Base-by-base conservation (phyloP, 306 rosid species). In the Vachellia collinsii region DNA sequence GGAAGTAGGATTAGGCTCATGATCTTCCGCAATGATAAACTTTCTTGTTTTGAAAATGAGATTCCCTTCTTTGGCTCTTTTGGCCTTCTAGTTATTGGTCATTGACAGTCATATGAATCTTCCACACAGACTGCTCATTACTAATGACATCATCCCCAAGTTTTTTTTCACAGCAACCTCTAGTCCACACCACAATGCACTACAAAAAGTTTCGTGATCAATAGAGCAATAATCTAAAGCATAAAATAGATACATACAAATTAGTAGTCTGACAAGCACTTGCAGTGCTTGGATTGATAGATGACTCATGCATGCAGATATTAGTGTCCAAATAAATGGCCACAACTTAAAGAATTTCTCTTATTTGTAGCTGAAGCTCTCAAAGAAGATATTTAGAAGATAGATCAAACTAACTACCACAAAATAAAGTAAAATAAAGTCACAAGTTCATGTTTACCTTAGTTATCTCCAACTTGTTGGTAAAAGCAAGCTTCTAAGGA, bases 161-260 rank as follows among this genome's bases (percentile, higher is more conserved):
- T 83, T 68, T 88, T n/a, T n/a, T 79, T 92, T 94, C 23, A 94
- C 94, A 36, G 97, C 98, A 75, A 94, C 97, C 87, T 91, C 83
- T 82, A 88, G 92, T 74, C 98, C 98, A 23, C 94, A 42, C 99
- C 99, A 94, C 47, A 89, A 87, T 54, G 94, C 97, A 39, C 87
- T 78, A 80, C 84, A 86, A 86, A 92, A 94, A 51, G 99, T 94
- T 78, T 97, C 97, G 97, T 94, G 89, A 46, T 56, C 51, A 50
- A 78, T 5, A 71, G 68, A 47, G 43, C 34, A 25, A 84, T 44
- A 64, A 78, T 74, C 56, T 36, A 11, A 46, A 72, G 78, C 61
- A 72, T 39, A 81, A 77, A 77, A 50, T 51, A 50, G 3, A 71
- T 14, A 2, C 22, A 29, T 3, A 23, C 25, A 47, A 25, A 12